These are phyloP conservation scores for Pseudogymnoascus sp. DNA, from an alignment of 2,329 filamentous ascomycete genomes.

Conservation along the genomic window DNA sequence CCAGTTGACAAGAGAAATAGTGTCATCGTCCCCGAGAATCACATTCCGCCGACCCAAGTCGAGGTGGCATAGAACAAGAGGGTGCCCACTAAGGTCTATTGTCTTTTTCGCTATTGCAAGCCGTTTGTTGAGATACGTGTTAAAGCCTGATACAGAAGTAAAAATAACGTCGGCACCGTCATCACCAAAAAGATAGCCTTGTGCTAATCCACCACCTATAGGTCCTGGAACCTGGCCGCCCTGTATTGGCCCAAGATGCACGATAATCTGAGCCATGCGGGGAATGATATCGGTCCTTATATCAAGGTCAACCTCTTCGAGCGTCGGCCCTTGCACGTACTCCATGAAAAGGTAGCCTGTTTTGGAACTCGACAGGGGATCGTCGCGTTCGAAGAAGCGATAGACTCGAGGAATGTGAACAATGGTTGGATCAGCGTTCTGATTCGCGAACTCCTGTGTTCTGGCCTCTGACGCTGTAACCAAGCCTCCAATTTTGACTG, in stretches of 20 bases:
- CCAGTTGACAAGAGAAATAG: conserved; percentile 23
- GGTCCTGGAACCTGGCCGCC: conserved; percentile 17
- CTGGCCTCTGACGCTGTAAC: conserved; percentile 18
- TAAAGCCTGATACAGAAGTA: background rate
- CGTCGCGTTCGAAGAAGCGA: conserved; percentile 17
- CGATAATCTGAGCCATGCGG: conserved; percentile 17
- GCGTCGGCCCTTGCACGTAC: conserved; percentile 18
- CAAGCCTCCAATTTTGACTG: conserved; percentile 18
- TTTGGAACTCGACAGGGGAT: background rate
- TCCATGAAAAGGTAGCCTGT: conserved; percentile 24
- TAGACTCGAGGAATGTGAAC: conserved; percentile 21
- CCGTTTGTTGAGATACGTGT: background rate
- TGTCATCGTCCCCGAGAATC: conserved; percentile 20
- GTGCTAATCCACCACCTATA: conserved; percentile 15
- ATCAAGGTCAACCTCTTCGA: conserved; percentile 15
- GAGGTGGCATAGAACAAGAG: conserved; percentile 24
- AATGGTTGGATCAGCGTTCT: conserved; percentile 16
- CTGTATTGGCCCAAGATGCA: conserved; percentile 14
- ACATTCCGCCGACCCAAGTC: conserved; percentile 25
- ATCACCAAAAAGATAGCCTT: conserved; percentile 22
- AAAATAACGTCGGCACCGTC: background rate
- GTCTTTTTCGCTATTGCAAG: background rate
- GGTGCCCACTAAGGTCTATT: conserved; percentile 20
- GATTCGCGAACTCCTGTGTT: conserved; percentile 19
- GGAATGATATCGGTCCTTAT: conserved; percentile 13